phyloP scores from a whole-genome alignment of 1,284 basidiomycete species.

The Cystobasidiaceae sp. region DNA sequence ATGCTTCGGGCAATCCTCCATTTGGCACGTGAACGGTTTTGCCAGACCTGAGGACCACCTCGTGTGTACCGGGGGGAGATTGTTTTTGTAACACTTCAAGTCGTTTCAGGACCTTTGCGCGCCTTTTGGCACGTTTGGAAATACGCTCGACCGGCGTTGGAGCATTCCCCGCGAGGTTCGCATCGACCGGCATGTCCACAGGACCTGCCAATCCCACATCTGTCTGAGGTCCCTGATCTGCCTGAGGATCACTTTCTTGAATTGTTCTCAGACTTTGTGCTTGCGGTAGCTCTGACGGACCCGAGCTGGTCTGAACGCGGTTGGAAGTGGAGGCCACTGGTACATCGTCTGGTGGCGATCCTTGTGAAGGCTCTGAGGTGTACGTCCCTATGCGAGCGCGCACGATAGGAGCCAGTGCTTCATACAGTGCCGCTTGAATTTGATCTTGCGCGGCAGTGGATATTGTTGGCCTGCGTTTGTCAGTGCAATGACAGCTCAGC shows the following conservation, averaged over 20 bases:
- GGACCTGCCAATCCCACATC: neutral
- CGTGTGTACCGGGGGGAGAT: neutral
- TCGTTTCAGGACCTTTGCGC: neutral
- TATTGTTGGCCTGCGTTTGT: constrained; percentile 5
- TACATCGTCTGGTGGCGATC: neutral
- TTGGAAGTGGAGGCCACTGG: constrained; percentile 3
- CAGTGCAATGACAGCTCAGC: neutral
- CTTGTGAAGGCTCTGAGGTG: neutral
- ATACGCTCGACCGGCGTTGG: neutral
- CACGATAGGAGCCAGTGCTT: constrained; percentile 9
- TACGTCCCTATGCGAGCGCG: neutral
- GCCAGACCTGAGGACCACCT: constrained; percentile 16
- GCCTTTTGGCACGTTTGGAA: constrained; percentile 10
- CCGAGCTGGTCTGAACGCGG: neutral
- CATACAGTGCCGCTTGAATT: constrained; percentile 15
- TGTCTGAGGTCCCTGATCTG: neutral
- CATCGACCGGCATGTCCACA: neutral
- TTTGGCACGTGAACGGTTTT: constrained; percentile 12
- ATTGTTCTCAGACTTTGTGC: neutral
- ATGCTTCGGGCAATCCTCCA: neutral
- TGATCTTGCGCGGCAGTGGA: constrained; percentile 11
- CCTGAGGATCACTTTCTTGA: neutral
- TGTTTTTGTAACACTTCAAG: neutral
- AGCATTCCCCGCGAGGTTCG: neutral
- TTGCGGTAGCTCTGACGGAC: neutral